phyloP scores from a whole-genome alignment of 2,329 filamentous ascomycete genomes.

The Teratosphaeria zuluensis region DNA sequence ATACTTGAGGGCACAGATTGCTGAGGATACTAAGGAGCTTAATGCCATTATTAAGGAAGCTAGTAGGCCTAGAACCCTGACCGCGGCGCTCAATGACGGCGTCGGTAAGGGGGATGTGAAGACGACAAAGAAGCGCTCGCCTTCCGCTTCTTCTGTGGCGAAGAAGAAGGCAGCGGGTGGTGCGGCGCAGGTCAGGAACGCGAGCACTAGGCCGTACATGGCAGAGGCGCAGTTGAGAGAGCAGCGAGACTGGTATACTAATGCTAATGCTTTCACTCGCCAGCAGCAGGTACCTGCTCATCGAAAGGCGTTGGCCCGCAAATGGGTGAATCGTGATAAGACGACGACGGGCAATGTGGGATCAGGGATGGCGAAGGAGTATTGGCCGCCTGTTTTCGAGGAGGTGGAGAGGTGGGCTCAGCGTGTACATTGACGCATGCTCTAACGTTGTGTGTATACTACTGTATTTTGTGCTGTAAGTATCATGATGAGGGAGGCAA shows the following conservation, averaged over 20 bases:
- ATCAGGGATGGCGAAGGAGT: neutral
- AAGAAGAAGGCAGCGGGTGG: neutral
- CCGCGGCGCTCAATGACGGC: neutral
- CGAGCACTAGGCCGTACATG: neutral
- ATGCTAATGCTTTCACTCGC: neutral
- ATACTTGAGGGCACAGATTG: constrained; percentile 80
- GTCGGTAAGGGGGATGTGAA: neutral
- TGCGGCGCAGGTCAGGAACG: neutral
- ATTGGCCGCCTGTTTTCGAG: neutral
- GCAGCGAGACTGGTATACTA: neutral
- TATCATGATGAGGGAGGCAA: too few species aligned
- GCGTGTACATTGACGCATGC: too few species aligned
- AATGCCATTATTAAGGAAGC: neutral
- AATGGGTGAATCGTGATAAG: neutral
- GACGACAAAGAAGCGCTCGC: neutral
- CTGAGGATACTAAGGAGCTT: constrained; percentile 18
- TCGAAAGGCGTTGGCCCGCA: neutral
- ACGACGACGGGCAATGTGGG: neutral
- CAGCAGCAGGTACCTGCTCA: neutral
- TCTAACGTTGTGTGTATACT: too few species aligned
- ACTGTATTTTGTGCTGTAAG: too few species aligned
- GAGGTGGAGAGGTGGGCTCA: neutral
- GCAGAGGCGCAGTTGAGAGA: neutral
- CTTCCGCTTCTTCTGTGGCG: neutral
- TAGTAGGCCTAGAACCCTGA: neutral